Evolutionary conservation across 2,329 filamentous ascomycete genomes (phyloP).

Genomic region (Fusarium falciforme): DNA sequence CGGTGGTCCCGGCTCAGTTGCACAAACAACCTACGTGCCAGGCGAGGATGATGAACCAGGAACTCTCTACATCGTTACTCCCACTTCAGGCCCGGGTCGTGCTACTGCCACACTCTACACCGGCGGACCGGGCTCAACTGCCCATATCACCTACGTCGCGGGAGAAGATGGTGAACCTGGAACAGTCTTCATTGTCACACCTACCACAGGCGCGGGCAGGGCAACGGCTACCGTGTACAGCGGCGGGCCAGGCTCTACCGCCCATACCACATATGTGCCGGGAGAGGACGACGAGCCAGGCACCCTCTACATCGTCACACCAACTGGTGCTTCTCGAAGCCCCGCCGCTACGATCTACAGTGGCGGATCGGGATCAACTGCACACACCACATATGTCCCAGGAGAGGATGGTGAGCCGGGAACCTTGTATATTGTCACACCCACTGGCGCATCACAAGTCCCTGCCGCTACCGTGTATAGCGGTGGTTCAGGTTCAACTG

Average conservation of each 20-base stretch:
- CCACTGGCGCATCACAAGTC: neutral
- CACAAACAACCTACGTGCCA: neutral
- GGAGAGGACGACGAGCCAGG: neutral
- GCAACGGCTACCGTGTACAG: neutral
- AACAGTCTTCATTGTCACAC: neutral
- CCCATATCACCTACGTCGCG: neutral
- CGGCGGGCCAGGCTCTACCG: neutral
- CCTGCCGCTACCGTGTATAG: neutral
- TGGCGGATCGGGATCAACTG: neutral
- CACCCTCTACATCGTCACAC: constrained; percentile 6
- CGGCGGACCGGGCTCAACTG: neutral
- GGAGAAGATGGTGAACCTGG: neutral
- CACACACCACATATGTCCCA: neutral
- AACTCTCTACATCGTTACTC: constrained; percentile 13
- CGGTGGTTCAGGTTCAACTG: neutral
- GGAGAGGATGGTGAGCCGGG: neutral
- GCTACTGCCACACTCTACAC: neutral
- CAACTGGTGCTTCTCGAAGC: neutral
- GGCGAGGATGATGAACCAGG: neutral
- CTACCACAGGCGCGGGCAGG: neutral
- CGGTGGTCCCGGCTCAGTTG: neutral
- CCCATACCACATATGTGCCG: neutral
- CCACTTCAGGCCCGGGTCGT: neutral
- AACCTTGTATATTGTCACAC: constrained; percentile 3
- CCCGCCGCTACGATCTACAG: neutral